Conservation (phyloP, 768 basidiomycete species). For the Hortiboletus campestris region DNA sequence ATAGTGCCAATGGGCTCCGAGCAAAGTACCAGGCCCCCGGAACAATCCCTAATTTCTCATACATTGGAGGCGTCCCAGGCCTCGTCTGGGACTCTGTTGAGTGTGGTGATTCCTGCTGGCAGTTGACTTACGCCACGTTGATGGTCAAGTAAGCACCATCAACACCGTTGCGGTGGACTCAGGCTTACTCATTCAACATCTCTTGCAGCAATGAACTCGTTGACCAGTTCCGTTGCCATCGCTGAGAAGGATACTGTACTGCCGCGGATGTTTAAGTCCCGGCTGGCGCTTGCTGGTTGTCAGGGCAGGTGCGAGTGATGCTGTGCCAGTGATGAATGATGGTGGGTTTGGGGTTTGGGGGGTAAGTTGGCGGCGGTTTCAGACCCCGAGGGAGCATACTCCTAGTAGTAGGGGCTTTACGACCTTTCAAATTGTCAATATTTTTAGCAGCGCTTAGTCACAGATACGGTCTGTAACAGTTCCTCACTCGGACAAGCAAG, state of each 20-base stretch:
- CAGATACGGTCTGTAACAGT: too few species aligned
- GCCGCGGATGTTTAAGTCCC: too few species aligned
- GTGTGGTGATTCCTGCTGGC: slow-evolving; percentile 55
- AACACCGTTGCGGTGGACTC: slow-evolving; percentile 3
- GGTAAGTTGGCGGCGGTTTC: neutral
- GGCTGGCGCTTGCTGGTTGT: too few species aligned
- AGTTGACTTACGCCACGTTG: slow-evolving; percentile 45
- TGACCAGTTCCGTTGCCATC: too few species aligned
- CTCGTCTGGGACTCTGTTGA: slow-evolving; percentile 43
- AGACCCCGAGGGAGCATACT: neutral
- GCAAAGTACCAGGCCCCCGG: slow-evolving; percentile 33
- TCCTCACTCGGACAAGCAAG: too few species aligned
- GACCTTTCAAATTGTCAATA: too few species aligned
- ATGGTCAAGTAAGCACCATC: slow-evolving; percentile 26
- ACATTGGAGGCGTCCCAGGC: slow-evolving; percentile 29
- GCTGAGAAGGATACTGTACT: too few species aligned
- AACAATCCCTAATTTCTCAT: slow-evolving; percentile 33
- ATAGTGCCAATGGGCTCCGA: slow-evolving; percentile 33
- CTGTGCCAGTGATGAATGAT: neutral
- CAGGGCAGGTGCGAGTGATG: too few species aligned
- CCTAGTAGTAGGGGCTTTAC: too few species aligned
- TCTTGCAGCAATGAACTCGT: too few species aligned
- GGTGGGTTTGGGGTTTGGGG: neutral
- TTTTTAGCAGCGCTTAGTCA: too few species aligned
- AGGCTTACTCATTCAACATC: neutral